phyloP scores from a whole-genome alignment of 768 basidiomycete species.

The Agaricus blazei region DNA sequence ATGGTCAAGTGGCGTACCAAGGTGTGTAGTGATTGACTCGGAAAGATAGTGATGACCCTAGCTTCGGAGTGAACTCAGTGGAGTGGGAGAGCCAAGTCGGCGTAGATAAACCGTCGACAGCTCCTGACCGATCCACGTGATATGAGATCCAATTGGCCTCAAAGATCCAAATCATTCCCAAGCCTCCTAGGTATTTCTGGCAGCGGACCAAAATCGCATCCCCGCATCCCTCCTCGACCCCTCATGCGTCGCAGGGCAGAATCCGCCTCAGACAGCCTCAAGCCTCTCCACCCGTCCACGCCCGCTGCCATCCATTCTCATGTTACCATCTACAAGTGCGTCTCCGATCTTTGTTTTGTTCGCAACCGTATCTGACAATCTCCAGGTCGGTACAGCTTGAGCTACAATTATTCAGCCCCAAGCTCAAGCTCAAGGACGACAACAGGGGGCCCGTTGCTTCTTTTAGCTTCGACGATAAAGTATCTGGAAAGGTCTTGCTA shows the following conservation, averaged over 20 bases:
- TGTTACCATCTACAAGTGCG: constrained; percentile 14
- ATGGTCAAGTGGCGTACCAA: too few species aligned
- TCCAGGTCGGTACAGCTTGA: constrained; percentile 51
- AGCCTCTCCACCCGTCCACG: constrained; percentile 21
- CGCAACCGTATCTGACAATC: not conserved
- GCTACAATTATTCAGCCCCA: constrained; percentile 57
- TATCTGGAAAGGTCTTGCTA: constrained; percentile 56
- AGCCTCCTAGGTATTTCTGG: constrained; percentile 1
- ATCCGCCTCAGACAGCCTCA: constrained; percentile 18
- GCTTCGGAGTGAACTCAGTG: too few species aligned
- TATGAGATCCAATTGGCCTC: too few species aligned
- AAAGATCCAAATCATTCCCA: too few species aligned
- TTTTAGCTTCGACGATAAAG: constrained; percentile 54
- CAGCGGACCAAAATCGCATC: not conserved
- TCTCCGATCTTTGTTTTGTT: not conserved
- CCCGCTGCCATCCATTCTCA: constrained; percentile 11
- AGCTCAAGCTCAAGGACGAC: constrained; percentile 40
- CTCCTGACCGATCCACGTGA: too few species aligned
- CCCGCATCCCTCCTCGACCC: not conserved
- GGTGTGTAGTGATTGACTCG: too few species aligned
- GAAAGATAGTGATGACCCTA: too few species aligned
- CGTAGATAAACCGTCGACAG: too few species aligned
- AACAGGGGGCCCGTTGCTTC: constrained; percentile 39
- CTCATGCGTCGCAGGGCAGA: constrained; percentile 24
- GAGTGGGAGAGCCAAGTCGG: too few species aligned